A percentile compares a stretch with the other conserved stretches of the same genome.
These are phyloP conservation scores for Saturnispora besseyi DNA, from an alignment of 805 yeast genomes.

Conservation along the genomic window DNA sequence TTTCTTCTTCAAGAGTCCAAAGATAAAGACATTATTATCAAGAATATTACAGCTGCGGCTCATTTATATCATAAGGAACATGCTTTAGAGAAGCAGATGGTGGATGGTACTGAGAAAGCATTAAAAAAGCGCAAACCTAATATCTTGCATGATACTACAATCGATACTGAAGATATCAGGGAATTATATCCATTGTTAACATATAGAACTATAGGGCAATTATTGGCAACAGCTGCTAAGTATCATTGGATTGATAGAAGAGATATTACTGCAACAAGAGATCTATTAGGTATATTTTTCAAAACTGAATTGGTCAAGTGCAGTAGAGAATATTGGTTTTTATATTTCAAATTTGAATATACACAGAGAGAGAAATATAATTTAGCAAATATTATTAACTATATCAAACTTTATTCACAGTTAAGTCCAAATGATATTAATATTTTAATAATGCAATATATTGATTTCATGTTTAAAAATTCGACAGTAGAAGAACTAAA, in stretches of 20 bases:
- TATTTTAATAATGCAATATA: conserved; percentile 30
- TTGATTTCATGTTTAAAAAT: conserved; percentile 29
- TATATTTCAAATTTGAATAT: conserved; percentile 46
- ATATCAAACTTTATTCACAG: conserved; percentile 36
- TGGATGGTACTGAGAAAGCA: not conserved
- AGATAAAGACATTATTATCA: conserved; percentile 4
- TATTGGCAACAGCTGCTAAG: conserved; percentile 24
- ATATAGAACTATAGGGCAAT: conserved; percentile 20
- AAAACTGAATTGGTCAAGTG: conserved; percentile 28
- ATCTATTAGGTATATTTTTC: conserved; percentile 19
- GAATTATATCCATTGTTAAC: conserved; percentile 14
- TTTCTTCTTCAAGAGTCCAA: conserved; percentile 7
- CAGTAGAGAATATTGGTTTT: conserved; percentile 47
- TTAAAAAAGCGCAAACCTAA: conserved; percentile 4
- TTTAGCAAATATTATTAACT: conserved; percentile 35
- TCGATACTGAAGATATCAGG: conserved; percentile 12
- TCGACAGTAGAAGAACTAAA: conserved; percentile 17
- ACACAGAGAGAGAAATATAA: conserved; percentile 35
- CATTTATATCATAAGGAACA: conserved; percentile 13
- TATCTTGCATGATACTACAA: not conserved
- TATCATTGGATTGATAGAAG: conserved; percentile 19
- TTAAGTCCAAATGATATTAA: conserved; percentile 44
- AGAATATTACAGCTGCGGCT: conserved; percentile 13
- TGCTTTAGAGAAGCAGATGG: not conserved
- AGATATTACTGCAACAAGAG: conserved; percentile 20